A percentile compares a stretch with the other conserved stretches of the same genome.
These are phyloP conservation scores for Chlamydomonas sphaeroides DNA, from an alignment of 139 green algal genomes.

Conservation along the genomic window DNA sequence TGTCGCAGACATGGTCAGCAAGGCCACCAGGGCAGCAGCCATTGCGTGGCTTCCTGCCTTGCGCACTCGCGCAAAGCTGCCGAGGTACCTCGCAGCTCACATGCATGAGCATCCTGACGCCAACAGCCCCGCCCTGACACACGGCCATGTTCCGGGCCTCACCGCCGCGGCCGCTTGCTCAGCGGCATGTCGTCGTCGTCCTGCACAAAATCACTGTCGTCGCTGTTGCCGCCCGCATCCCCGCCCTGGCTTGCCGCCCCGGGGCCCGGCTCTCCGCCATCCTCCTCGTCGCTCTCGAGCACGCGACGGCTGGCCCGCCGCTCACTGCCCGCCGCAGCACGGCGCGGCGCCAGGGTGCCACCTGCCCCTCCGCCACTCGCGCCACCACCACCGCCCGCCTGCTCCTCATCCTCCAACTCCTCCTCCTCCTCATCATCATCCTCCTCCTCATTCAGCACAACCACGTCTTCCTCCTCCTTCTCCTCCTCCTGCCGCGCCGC, in stretches of 20 bases:
- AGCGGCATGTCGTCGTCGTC: background rate
- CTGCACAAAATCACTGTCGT: conserved; percentile 8
- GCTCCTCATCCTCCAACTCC: background rate
- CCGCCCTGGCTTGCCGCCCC: background rate
- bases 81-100: too few relatives aligned
- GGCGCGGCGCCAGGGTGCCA: background rate
- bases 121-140: too few relatives aligned
- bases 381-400: background rate
- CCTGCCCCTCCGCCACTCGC: background rate
- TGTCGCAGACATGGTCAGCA: too few relatives aligned
- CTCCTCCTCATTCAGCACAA: conserved; percentile 21
- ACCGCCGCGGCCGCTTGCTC: conserved; percentile 5
- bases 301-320: background rate
- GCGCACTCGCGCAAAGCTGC: too few relatives aligned
- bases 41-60: too few relatives aligned
- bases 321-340: background rate
- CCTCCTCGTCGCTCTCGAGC: background rate
- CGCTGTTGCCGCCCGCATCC: background rate
- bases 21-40: too few relatives aligned
- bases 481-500: background rate
- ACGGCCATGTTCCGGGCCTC: too few relatives aligned
- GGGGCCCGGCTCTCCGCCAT: background rate
- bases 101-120: too few relatives aligned
- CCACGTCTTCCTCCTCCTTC: background rate
- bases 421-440: background rate